Percentiles rank a stretch among this genome's conserved stretches.
These are phyloP conservation scores for Plasmodium gonderi DNA, from an alignment of 169 alveolate genomes.

Conservation along the genomic window DNA sequence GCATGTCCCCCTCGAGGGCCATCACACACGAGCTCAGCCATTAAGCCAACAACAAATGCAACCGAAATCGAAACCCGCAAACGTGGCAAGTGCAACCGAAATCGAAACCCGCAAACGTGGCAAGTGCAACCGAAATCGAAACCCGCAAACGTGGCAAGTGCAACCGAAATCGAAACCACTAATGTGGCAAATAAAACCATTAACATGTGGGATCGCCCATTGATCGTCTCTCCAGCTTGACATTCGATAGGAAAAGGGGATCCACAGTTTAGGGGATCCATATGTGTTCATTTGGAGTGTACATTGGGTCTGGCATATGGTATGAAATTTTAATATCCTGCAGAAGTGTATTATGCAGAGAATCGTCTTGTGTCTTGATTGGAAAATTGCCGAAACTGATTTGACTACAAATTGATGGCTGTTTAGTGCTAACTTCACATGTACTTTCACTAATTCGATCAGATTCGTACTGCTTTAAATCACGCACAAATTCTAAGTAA, in stretches of 20 bases:
- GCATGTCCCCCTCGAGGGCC: too few relatives aligned
- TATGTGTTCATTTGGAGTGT: constrained; percentile 6
- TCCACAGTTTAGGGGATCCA: constrained; percentile 21
- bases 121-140: too few relatives aligned
- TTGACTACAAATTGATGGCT: background rate
- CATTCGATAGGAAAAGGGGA: background rate
- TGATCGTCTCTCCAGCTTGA: too few relatives aligned
- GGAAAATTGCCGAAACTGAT: background rate
- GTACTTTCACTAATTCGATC: background rate
- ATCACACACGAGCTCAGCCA: too few relatives aligned
- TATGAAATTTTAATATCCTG: constrained; percentile 24
- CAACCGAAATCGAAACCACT: too few relatives aligned
- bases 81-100: too few relatives aligned
- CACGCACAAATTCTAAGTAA: constrained; percentile 36
- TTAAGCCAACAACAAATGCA: too few relatives aligned
- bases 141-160: too few relatives aligned
- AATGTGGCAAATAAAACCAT: too few relatives aligned
- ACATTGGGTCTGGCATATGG: constrained; percentile 14
- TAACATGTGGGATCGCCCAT: too few relatives aligned
- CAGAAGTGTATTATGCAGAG: background rate
- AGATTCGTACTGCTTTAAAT: background rate
- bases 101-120: too few relatives aligned
- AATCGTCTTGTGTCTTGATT: background rate
- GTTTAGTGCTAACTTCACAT: background rate
- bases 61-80: too few relatives aligned